Evolutionary conservation across 495 filamentous ascomycete species (phyloP), one percentile per base, ranked within the genome.

Genomic region (Lophium mytilinum): DNA sequence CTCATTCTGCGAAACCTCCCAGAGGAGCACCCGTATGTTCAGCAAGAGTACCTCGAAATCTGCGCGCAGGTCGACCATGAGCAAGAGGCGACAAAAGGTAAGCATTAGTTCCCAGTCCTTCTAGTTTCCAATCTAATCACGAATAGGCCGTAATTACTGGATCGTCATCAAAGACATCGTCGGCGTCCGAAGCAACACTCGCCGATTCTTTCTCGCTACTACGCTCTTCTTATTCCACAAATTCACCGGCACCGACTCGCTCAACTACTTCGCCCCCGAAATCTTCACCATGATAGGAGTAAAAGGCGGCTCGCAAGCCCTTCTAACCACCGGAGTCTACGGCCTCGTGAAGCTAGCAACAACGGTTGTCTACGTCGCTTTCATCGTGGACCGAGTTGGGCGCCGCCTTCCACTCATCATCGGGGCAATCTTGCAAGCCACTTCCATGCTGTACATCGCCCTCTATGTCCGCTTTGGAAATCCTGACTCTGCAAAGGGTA

Each of bases 181-280:
- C 39, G 46, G 45, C 19, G 60, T 60, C 3, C 59, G 55, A 9
- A 49, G 57, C 11, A 61, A 66, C 43, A 52, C 57, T 4, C 67
- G 66, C 33, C 67, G 67, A 17, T 50, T 67, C 5, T 64, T 66
- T 30, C 65, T 69, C 19, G 67, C 68, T 30, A 66, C 64, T 37
- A 68, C 62, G 30, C 41, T 60, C 9, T 67, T 67, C 47, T 52
- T 63, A 18, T 63, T 64, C 49, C 61, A 64, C 57, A 60, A 64
- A 33, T 55, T 61, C 50, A 60, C 61, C 15, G 65, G 65, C 34
- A 56, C 59, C 14, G 56, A 55, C 36, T 51, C 54, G 6, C 62
- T 67, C 46, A 67, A 67, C 42, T 67, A 67, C 56, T 67, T 66
- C 55, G 59, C 62, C 2, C 65, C 65, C 9, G 58, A 57, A 35